Conservation (phyloP, 148 eudicot genomes). For the Chenopodium formosanum region DNA sequence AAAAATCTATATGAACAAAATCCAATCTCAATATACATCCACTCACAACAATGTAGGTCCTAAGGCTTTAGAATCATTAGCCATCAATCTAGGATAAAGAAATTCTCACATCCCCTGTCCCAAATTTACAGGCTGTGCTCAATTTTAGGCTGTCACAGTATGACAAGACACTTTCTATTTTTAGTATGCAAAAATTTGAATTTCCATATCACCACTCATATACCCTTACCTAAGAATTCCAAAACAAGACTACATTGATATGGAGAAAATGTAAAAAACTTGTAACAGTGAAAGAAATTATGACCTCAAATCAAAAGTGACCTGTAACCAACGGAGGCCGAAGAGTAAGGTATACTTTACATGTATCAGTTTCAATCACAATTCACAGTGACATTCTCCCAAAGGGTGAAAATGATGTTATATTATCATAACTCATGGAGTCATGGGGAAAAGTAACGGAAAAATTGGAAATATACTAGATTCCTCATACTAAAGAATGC, state of each 20-base stretch:
- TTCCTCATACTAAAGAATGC: not conserved
- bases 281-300: no score
- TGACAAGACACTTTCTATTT: no score
- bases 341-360: no score
- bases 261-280: no score
- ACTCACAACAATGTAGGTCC: not conserved
- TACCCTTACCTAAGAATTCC: no score
- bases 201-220: no score
- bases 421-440: not conserved
- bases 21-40: not conserved
- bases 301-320: not conserved
- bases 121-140: no score
- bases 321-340: not conserved
- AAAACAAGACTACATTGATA: no score
- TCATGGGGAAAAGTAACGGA: not conserved
- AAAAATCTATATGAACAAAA: conserved; percentile 2
- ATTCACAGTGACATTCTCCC: not conserved
- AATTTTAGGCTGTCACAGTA: no score
- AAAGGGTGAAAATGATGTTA: not conserved
- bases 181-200: no score
- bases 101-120: not conserved
- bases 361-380: not conserved
- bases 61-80: not conserved
- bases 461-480: no score
- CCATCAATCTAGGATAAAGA: not conserved